phyloP scores from a whole-genome alignment of 1,284 basidiomycete species.

The Fomitopsis betulina region DNA sequence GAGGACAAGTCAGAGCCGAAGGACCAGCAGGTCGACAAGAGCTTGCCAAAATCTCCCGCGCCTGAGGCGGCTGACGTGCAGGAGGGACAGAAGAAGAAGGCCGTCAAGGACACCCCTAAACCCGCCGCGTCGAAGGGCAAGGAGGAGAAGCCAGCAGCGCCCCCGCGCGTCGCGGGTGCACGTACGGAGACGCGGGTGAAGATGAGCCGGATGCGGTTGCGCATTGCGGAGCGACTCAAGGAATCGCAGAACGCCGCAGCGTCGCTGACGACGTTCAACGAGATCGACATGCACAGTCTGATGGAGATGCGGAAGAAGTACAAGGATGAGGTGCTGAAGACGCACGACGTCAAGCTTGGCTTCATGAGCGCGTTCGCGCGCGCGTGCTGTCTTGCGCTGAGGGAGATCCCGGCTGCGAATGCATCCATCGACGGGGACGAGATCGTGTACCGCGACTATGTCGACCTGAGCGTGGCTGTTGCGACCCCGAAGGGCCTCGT shows the following conservation, averaged over 20 bases:
- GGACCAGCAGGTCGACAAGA: constrained; percentile 45
- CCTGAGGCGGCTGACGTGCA: constrained; percentile 34
- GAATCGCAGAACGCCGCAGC: constrained; percentile 98
- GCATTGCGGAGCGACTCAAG: constrained; percentile 97
- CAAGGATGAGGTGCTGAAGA: constrained; percentile 92
- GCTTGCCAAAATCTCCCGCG: constrained; percentile 33
- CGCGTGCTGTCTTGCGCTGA: constrained; percentile 81
- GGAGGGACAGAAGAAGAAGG: constrained; percentile 36
- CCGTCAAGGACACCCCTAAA: constrained; percentile 37
- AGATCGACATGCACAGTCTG: constrained; percentile 97
- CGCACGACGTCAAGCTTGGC: constrained; percentile 94
- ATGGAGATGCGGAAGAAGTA: constrained; percentile 94
- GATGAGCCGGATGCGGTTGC: constrained; percentile 96
- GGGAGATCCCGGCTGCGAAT: constrained; percentile 94
- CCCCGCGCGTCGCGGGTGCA: constrained; percentile 45
- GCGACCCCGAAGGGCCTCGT: constrained; percentile 97
- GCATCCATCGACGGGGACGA: constrained; percentile 94
- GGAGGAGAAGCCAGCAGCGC: constrained; percentile 31
- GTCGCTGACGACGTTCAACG: constrained; percentile 98
- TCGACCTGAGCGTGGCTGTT: constrained; percentile 93
- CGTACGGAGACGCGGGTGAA: constrained; percentile 92
- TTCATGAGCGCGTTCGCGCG: constrained; percentile 98
- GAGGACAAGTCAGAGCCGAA: constrained; percentile 43
- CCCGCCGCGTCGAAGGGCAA: constrained; percentile 36
- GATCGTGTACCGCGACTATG: constrained; percentile 95